phyloP scores from a whole-genome alignment of 257 asterid genomes.

The Asclepias syriaca region DNA sequence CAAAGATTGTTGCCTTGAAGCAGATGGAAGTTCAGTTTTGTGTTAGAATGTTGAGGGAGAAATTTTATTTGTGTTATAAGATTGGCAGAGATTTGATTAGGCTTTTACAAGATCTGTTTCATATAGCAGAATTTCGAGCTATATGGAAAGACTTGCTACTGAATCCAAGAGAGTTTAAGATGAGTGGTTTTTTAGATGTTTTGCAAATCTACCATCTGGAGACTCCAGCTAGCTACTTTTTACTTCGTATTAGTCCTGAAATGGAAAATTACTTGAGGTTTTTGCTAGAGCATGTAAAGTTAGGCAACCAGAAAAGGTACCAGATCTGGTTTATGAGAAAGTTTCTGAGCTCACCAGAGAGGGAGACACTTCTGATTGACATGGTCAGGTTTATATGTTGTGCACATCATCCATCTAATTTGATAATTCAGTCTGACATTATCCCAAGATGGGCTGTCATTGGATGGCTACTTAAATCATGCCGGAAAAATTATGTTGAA shows the following conservation, averaged over 20 bases:
- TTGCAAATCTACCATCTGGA: conserved; percentile 39
- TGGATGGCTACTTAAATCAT: conserved; percentile 63
- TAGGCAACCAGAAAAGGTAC: conserved; percentile 62
- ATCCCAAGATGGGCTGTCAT: conserved; percentile 78
- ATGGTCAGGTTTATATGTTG: conserved; percentile 79
- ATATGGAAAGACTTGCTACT: conserved; percentile 69
- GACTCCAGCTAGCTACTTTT: conserved; percentile 60
- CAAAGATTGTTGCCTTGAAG: too few species aligned
- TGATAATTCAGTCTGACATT: conserved; percentile 46
- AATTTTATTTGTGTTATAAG: too few species aligned
- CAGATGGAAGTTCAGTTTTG: too few species aligned
- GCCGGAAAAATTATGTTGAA: conserved; percentile 45
- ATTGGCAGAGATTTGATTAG: too few species aligned
- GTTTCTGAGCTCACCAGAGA: conserved; percentile 49
- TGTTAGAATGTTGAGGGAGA: too few species aligned
- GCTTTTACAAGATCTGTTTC: conserved; percentile 78
- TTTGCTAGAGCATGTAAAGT: conserved; percentile 59
- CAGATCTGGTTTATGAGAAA: conserved; percentile 72
- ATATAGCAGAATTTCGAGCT: conserved; percentile 55
- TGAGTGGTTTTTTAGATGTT: conserved; percentile 43
- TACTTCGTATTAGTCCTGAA: conserved; percentile 76
- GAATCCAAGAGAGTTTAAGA: conserved; percentile 41
- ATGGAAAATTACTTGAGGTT: conserved; percentile 79
- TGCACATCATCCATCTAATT: conserved; percentile 65
- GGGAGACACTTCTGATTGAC: conserved; percentile 45